A percentile compares a stretch with the other conserved stretches of the same genome.
phyloP scores from a whole-genome alignment of 345 rosid species.

The Turnera subulata region DNA sequence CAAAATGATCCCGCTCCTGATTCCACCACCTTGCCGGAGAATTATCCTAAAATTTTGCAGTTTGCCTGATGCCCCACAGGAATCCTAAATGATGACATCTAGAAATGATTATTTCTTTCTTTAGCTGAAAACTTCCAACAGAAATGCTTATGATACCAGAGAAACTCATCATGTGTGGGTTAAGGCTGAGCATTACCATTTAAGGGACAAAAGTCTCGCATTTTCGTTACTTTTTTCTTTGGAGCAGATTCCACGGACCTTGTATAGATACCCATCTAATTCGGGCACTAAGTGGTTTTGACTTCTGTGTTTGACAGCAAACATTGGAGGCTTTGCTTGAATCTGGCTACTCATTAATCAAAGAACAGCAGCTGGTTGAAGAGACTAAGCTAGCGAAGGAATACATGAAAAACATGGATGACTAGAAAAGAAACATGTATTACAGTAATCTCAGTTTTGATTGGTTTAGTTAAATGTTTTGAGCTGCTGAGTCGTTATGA shows the following conservation, averaged over 20 bases:
- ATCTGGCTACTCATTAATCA: slow-evolving; percentile 76
- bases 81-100: neutral
- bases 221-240: too few relatives aligned
- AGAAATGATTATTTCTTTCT: too few relatives aligned
- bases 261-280: neutral
- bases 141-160: too few relatives aligned
- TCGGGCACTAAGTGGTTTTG: neutral
- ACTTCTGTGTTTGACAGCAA: slow-evolving; percentile 47
- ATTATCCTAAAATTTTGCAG: too few relatives aligned
- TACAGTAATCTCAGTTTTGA: slow-evolving; percentile 2
- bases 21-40: too few relatives aligned
- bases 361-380: slow-evolving; percentile 72
- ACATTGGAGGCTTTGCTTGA: slow-evolving; percentile 87
- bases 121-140: too few relatives aligned
- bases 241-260: too few relatives aligned
- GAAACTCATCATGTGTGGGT: too few relatives aligned
- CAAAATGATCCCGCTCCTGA: too few relatives aligned
- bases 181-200: too few relatives aligned
- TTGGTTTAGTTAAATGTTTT: neutral
- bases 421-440: slow-evolving; percentile 23
- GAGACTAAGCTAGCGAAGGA: slow-evolving; percentile 80
- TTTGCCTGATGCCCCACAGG: slow-evolving; percentile 6
- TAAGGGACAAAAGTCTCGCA: too few relatives aligned
- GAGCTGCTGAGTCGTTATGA: neutral
- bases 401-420: slow-evolving; percentile 83